Percentiles rank a stretch among this genome's conserved stretches.
Evolutionary conservation across 2,329 filamentous ascomycete species (phyloP).

Genomic region (Aspergillus candidus): DNA sequence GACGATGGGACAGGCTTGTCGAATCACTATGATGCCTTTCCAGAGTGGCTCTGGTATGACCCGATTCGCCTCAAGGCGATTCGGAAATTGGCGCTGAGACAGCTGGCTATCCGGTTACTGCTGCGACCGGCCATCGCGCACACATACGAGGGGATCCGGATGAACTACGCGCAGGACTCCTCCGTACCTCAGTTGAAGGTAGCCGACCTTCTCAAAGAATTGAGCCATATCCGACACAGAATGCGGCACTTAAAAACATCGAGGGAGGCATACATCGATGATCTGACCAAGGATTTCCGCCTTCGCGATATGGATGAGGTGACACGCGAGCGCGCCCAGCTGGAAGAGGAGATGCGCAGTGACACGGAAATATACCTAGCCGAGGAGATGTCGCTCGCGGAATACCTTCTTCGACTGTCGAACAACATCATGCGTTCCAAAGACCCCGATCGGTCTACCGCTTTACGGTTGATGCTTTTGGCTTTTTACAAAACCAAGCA

Average conservation of each 20-base stretch:
- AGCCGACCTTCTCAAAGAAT: conserved; percentile 27
- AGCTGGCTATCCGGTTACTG: conserved; percentile 35
- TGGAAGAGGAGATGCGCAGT: conserved; percentile 25
- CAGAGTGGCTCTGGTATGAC: conserved; percentile 25
- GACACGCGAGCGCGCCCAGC: conserved; percentile 12
- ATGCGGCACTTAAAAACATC: conserved; percentile 26
- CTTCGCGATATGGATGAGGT: conserved; percentile 14
- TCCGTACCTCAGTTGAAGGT: conserved; percentile 25
- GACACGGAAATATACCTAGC: conserved; percentile 26
- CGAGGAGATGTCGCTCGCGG: conserved; percentile 28
- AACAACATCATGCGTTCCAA: conserved; percentile 30
- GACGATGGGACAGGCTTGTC: conserved; percentile 15
- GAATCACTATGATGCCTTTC: conserved; percentile 17
- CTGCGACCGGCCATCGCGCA: conserved; percentile 36
- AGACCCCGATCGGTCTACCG: conserved; percentile 32
- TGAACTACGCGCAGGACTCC: conserved; percentile 26
- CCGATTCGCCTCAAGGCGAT: conserved; percentile 32
- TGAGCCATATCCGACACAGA: conserved; percentile 27
- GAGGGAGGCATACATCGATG: conserved; percentile 22
- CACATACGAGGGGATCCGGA: conserved; percentile 29
- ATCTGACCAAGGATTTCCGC: conserved; percentile 26
- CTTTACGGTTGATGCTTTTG: conserved; percentile 31
- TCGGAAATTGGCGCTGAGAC: conserved; percentile 33
- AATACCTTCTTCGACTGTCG: conserved; percentile 31
- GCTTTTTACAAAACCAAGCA: conserved; percentile 34